Conservation (phyloP, 176 grass and related monocot genomes). For the Carex littledalei region DNA sequence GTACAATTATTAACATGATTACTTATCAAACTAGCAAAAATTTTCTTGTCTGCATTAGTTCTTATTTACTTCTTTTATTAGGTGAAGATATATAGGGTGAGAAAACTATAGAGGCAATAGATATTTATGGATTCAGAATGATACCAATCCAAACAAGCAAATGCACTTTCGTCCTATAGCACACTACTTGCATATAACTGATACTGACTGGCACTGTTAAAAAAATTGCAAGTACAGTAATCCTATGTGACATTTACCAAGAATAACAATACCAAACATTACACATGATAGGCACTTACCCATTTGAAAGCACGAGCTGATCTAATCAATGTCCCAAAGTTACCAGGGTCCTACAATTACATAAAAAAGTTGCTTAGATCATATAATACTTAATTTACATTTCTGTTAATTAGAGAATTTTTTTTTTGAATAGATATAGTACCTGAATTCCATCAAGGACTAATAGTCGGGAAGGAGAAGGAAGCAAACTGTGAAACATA, state of each 20-base stretch:
- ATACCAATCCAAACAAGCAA: background rate
- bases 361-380: slow-evolving; percentile 7
- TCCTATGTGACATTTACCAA: background rate
- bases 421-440: background rate
- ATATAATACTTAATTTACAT: background rate
- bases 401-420: background rate
- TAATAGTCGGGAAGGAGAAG: slow-evolving; percentile 53
- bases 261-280: background rate
- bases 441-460: slow-evolving; percentile 98
- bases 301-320: slow-evolving; percentile 90
- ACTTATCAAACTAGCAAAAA: background rate
- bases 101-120: background rate
- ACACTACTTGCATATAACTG: no score
- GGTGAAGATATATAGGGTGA: background rate
- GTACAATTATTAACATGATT: slow-evolving; percentile 1
- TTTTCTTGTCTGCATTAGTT: background rate
- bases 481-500: slow-evolving; percentile 32
- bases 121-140: background rate
- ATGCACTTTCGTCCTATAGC: background rate
- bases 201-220: no score
- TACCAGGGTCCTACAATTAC: slow-evolving; percentile 69
- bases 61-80: background rate
- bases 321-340: slow-evolving; percentile 89
- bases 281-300: slow-evolving; percentile 31
- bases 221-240: no score